These are phyloP conservation scores for Mallotus repandus DNA, from an alignment of 441 rosid species.

Conservation along the genomic window DNA sequence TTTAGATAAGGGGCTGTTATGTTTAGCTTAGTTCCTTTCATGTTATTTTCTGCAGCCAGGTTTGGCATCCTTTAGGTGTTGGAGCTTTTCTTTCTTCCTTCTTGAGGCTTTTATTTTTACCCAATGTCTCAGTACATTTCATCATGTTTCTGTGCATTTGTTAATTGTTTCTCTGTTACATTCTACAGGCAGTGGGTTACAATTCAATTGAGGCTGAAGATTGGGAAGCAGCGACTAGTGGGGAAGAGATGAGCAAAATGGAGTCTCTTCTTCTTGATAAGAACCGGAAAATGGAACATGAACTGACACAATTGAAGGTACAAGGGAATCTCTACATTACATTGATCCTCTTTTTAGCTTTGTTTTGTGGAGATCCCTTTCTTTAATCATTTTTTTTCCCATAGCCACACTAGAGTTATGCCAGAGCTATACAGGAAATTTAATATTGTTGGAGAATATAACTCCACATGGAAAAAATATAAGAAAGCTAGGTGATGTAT, in stretches of 20 bases:
- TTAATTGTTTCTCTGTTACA: constrained; percentile 10
- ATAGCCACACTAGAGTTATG: neutral
- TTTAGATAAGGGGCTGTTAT: neutral
- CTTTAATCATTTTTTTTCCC: constrained; percentile 3
- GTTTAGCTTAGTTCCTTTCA: neutral
- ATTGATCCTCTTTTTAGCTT: neutral
- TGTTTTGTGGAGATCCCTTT: neutral
- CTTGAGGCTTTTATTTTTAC: neutral
- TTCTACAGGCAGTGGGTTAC: constrained; percentile 89
- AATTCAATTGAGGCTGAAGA: constrained; percentile 99
- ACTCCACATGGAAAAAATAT: too few relatives aligned
- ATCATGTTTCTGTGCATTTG: constrained; percentile 4
- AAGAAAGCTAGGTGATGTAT: too few relatives aligned
- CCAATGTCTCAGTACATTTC: neutral
- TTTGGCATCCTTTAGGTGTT: neutral
- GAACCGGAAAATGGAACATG: constrained; percentile 97
- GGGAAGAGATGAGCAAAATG: constrained; percentile 99
- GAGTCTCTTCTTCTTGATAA: constrained; percentile 99
- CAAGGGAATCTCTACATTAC: constrained; percentile 17
- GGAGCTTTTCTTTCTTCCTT: too few relatives aligned
- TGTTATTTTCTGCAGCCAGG: neutral
- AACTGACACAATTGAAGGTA: constrained; percentile 93
- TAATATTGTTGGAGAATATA: too few relatives aligned
- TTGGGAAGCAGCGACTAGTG: constrained; percentile 95
- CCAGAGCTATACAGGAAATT: neutral